phyloP scores from a whole-genome alignment of 108 stramenopile species.

The Bacterosira constricta region DNA sequence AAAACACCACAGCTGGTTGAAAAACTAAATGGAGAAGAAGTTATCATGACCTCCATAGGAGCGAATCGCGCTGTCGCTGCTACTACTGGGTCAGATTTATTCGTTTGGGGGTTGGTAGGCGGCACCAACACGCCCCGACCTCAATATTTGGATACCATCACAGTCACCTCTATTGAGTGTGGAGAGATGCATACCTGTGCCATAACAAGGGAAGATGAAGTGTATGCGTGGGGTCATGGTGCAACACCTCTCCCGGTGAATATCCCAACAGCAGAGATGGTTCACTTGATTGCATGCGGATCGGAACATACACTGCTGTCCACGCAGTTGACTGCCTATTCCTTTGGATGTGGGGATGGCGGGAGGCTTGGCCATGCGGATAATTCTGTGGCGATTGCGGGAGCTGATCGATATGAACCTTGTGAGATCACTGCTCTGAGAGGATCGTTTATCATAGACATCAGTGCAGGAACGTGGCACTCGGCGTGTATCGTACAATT shows the following conservation, averaged over 20 bases:
- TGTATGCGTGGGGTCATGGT: constrained; percentile 63
- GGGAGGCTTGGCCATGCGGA: constrained; percentile 71
- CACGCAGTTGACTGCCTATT: constrained; percentile 48
- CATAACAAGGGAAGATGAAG: constrained; percentile 24
- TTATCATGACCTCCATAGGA: constrained; percentile 55
- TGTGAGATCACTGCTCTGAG: constrained; percentile 25
- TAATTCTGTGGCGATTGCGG: too few species aligned
- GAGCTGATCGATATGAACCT: constrained; percentile 21
- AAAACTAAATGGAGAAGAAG: constrained; percentile 69
- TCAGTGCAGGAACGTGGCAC: constrained; percentile 73
- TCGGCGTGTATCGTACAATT: constrained; percentile 64
- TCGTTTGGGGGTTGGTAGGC: constrained; percentile 64
- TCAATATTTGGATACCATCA: constrained; percentile 33
- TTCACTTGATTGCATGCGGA: constrained; percentile 65
- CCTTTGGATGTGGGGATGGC: constrained; percentile 74
- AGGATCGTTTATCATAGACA: constrained; percentile 28
- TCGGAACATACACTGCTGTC: constrained; percentile 61
- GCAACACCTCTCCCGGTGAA: constrained; percentile 41
- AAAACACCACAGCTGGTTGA: constrained; percentile 60
- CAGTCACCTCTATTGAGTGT: constrained; percentile 31
- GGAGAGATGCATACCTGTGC: constrained; percentile 60
- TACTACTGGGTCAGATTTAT: constrained; percentile 50
- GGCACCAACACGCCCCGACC: constrained; percentile 31
- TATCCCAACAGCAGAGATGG: constrained; percentile 40
- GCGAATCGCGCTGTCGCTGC: constrained; percentile 56